phyloP scores from a whole-genome alignment of 495 filamentous ascomycete genomes.

The Chaetomium tenue region DNA sequence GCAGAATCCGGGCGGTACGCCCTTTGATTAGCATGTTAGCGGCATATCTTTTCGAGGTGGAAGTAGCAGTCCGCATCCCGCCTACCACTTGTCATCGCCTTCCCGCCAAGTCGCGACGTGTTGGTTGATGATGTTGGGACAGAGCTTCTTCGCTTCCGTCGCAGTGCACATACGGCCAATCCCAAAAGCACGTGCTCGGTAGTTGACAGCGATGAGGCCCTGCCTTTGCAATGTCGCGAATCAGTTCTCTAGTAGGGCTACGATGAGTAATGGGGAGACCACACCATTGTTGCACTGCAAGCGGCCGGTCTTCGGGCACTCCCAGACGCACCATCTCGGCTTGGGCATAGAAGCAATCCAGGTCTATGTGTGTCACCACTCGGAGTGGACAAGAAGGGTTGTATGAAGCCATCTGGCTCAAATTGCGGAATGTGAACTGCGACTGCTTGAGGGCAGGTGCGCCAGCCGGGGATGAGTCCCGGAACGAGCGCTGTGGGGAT shows the following conservation, averaged over 20 bases:
- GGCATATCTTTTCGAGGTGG: neutral
- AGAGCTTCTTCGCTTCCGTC: slow-evolving; percentile 82
- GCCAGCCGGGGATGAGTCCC: slow-evolving; percentile 41
- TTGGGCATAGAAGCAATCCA: slow-evolving; percentile 98
- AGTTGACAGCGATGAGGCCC: slow-evolving; percentile 94
- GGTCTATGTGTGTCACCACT: slow-evolving; percentile 86
- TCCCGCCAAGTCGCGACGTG: slow-evolving; percentile 95
- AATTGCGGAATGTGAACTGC: slow-evolving; percentile 78
- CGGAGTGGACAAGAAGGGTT: slow-evolving; percentile 74
- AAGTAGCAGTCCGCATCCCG: neutral
- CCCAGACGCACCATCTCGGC: slow-evolving; percentile 87
- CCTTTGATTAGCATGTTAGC: slow-evolving; percentile 34
- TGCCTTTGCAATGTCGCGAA: slow-evolving; percentile 39
- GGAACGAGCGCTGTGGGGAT: slow-evolving; percentile 38
- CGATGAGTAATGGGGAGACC: slow-evolving; percentile 15
- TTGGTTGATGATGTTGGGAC: slow-evolving; percentile 79
- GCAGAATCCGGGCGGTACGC: slow-evolving; percentile 79
- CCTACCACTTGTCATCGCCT: slow-evolving; percentile 72
- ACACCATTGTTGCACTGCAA: slow-evolving; percentile 88
- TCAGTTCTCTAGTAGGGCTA: neutral
- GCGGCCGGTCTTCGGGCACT: slow-evolving; percentile 67
- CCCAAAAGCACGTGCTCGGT: slow-evolving; percentile 77
- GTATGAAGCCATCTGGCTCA: slow-evolving; percentile 69
- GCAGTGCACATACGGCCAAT: slow-evolving; percentile 72
- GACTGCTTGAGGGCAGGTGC: slow-evolving; percentile 55